Evolutionary conservation across 108 stramenopile species (phyloP).

Genomic region (Skeletonema potamos): DNA sequence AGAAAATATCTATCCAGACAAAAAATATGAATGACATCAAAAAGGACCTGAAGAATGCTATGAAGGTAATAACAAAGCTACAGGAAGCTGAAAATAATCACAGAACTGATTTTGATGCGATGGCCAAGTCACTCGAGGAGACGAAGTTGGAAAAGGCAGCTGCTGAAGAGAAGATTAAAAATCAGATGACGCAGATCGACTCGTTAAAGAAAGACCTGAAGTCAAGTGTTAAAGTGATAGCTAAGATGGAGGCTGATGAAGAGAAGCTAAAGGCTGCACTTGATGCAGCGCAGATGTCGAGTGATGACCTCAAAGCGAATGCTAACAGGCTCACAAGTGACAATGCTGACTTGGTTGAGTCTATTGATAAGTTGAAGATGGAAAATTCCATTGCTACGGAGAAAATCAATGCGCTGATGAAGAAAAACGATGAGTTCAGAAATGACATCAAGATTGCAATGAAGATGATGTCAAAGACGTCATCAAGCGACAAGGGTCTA

Average conservation of each 20-base stretch:
- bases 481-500: constrained; percentile 6
- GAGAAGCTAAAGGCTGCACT: neutral
- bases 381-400: neutral
- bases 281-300: neutral
- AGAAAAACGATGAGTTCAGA: constrained; percentile 15
- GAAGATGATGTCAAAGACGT: neutral
- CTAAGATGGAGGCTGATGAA: neutral
- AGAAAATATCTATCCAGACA: neutral
- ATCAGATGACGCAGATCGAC: neutral
- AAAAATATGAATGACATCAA: neutral
- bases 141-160: neutral
- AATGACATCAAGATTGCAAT: neutral
- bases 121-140: neutral
- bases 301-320: neutral
- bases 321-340: neutral
- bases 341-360: neutral
- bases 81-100: neutral
- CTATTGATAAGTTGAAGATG: neutral
- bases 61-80: neutral
- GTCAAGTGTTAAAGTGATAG: neutral
- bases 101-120: neutral
- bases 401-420: constrained; percentile 26
- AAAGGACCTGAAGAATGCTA: neutral
- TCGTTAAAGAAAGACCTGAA: neutral
- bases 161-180: neutral